These are phyloP conservation scores for Metarhizium brunneum DNA, from an alignment of 2,329 filamentous ascomycete species.

Conservation along the genomic window DNA sequence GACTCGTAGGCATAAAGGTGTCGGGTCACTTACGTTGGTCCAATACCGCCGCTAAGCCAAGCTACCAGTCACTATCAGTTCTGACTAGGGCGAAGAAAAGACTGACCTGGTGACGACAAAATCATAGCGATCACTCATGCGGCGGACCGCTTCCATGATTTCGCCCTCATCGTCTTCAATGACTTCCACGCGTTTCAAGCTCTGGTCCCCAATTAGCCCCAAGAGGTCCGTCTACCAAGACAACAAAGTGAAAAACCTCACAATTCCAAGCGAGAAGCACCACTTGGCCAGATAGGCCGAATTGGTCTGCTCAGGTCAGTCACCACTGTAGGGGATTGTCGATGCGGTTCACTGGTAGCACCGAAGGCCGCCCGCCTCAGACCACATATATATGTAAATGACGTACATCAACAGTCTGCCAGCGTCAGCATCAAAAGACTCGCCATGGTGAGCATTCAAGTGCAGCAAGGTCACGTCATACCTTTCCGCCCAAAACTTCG, in stretches of 20 bases:
- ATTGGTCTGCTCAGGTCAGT: constrained; percentile 41
- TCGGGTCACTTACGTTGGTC: constrained; percentile 63
- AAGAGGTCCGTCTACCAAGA: background rate
- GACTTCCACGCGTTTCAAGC: constrained; percentile 80
- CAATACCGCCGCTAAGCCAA: constrained; percentile 67
- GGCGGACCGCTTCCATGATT: constrained; percentile 75
- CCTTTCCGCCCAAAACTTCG: constrained; percentile 92
- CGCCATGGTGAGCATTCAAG: background rate
- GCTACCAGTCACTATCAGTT: background rate
- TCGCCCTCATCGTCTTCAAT: constrained; percentile 87
- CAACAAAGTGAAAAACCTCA: constrained; percentile 19
- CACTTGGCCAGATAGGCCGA: constrained; percentile 56
- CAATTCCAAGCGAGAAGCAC: constrained; percentile 54
- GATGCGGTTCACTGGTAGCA: background rate
- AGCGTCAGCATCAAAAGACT: background rate
- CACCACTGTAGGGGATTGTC: background rate
- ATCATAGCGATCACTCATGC: constrained; percentile 86
- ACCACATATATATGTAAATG: background rate
- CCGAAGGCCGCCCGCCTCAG: no score
- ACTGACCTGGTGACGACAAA: constrained; percentile 75
- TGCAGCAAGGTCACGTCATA: constrained; percentile 28
- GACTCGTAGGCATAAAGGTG: background rate
- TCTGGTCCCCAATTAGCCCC: constrained; percentile 25
- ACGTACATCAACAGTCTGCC: constrained; percentile 31
- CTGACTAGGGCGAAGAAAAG: background rate